Conservation (phyloP, 2,329 filamentous ascomycete species). For the Beauveria australis region DNA sequence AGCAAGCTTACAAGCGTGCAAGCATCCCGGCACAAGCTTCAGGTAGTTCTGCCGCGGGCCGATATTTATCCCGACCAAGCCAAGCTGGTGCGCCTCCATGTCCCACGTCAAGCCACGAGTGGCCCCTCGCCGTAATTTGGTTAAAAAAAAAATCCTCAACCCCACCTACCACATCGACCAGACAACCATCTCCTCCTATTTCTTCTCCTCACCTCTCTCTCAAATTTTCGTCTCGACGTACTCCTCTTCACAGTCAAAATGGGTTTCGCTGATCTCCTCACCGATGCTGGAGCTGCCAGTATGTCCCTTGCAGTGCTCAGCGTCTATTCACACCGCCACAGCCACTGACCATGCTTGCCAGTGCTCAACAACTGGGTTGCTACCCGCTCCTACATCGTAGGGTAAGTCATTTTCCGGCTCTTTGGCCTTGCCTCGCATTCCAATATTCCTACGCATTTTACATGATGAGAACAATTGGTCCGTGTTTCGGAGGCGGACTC, state of each 20-base stretch:
- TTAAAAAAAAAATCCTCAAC: conserved; percentile 33
- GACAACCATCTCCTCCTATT: conserved; percentile 24
- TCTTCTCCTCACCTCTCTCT: conserved; percentile 22
- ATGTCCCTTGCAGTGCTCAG: conserved; percentile 21
- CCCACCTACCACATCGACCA: conserved; percentile 31
- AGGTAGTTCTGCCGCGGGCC: conserved; percentile 8
- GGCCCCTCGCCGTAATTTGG: conserved; percentile 19
- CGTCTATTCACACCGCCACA: conserved; percentile 19
- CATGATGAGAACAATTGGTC: conserved; percentile 83
- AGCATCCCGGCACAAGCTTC: not conserved
- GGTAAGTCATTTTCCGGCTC: conserved; percentile 48
- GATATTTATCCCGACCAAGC: conserved; percentile 15
- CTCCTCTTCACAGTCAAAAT: conserved; percentile 38
- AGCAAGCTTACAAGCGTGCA: too few relatives aligned
- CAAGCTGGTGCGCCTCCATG: not conserved
- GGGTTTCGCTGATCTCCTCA: conserved; percentile 62
- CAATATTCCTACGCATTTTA: conserved; percentile 4
- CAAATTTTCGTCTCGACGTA: conserved; percentile 17
- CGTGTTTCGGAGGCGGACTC: conserved; percentile 90
- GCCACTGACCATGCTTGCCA: conserved; percentile 30
- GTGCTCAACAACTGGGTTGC: conserved; percentile 66
- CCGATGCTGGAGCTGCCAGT: conserved; percentile 52
- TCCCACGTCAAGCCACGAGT: conserved; percentile 15
- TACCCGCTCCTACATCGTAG: conserved; percentile 73
- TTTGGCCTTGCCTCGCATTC: not conserved